These are phyloP conservation scores for Pyrenophora seminiperda DNA, from an alignment of 2,329 filamentous ascomycete species.

Conservation along the genomic window DNA sequence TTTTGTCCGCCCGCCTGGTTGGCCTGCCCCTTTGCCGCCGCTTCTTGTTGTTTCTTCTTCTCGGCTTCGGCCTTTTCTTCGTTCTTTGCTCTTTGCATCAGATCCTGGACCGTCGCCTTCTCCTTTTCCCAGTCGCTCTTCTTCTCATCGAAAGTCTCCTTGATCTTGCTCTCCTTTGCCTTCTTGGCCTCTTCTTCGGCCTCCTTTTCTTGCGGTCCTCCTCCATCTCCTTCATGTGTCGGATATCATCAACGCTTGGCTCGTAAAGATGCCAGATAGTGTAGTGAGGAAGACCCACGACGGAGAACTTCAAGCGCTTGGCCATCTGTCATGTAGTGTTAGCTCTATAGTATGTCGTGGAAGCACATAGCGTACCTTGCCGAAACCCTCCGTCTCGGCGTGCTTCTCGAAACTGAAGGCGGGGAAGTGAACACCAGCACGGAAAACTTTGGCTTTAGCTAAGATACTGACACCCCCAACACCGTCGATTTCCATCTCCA, in stretches of 20 bases:
- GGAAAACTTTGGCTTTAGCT: slow-evolving; percentile 93
- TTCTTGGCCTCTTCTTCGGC: slow-evolving; percentile 76
- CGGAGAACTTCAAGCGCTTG: slow-evolving; percentile 92
- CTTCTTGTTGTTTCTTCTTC: slow-evolving; percentile 61
- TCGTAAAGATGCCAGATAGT: slow-evolving; percentile 99
- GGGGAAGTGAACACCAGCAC: slow-evolving; percentile 93
- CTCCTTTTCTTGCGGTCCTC: slow-evolving; percentile 80
- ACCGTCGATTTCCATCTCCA: slow-evolving; percentile 99
- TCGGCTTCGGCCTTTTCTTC: slow-evolving; percentile 47
- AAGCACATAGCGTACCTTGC: slow-evolving; percentile 70
- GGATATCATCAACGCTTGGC: slow-evolving; percentile 95
- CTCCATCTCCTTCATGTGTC: slow-evolving; percentile 99
- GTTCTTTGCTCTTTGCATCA: slow-evolving; percentile 62
- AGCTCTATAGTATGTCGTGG: slow-evolving; percentile 19
- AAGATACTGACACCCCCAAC: slow-evolving; percentile 97
- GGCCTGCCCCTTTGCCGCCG: slow-evolving; percentile 37
- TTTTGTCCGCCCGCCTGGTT: slow-evolving; percentile 36
- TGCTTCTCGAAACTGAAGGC: slow-evolving; percentile 99
- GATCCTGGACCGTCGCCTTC: slow-evolving; percentile 75
- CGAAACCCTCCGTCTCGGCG: slow-evolving; percentile 96
- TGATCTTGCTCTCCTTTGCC: slow-evolving; percentile 76
- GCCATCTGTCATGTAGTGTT: slow-evolving; percentile 72
- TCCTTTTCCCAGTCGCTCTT: slow-evolving; percentile 88
- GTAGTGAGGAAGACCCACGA: slow-evolving; percentile 94
- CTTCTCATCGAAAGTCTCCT: slow-evolving; percentile 78